phyloP scores from a whole-genome alignment of 2,329 filamentous ascomycete genomes.

The Cadophora malorum region DNA sequence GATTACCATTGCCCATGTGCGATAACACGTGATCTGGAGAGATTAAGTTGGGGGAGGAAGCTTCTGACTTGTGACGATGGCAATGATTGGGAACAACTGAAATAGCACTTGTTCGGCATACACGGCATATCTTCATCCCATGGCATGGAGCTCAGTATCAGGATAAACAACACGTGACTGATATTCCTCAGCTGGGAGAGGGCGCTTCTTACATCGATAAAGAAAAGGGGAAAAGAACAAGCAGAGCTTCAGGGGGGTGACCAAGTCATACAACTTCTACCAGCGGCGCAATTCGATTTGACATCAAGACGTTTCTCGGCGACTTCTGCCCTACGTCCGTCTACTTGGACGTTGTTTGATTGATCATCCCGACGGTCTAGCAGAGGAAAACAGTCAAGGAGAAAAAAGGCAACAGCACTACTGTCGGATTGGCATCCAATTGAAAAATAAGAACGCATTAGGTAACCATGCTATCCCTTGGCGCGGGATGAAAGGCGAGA shows the following conservation, averaged over 20 bases:
- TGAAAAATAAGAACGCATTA: background rate
- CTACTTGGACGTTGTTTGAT: slow-evolving; percentile 3
- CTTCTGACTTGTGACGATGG: too few relatives aligned
- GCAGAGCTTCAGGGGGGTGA: background rate
- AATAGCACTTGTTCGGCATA: too few relatives aligned
- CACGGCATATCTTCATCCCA: background rate
- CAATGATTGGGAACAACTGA: too few relatives aligned
- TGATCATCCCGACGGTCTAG: background rate
- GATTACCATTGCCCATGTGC: too few relatives aligned
- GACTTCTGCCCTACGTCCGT: slow-evolving; percentile 1
- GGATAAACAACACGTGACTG: background rate
- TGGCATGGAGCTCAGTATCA: background rate
- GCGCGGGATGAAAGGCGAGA: slow-evolving; percentile 12
- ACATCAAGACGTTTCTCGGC: background rate
- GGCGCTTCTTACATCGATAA: too few relatives aligned
- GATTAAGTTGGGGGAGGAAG: too few relatives aligned
- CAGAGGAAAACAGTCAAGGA: background rate
- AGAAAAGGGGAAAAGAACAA: background rate
- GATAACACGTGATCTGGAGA: too few relatives aligned
- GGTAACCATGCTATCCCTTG: slow-evolving; percentile 3
- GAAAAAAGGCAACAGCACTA: slow-evolving; percentile 6
- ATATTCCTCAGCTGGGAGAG: background rate
- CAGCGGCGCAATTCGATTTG: background rate
- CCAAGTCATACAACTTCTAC: background rate
- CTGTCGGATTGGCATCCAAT: background rate